Base-by-base conservation (phyloP, 192 early-diverging fungal genomes). In the Cladochytrium replicatum region DNA sequence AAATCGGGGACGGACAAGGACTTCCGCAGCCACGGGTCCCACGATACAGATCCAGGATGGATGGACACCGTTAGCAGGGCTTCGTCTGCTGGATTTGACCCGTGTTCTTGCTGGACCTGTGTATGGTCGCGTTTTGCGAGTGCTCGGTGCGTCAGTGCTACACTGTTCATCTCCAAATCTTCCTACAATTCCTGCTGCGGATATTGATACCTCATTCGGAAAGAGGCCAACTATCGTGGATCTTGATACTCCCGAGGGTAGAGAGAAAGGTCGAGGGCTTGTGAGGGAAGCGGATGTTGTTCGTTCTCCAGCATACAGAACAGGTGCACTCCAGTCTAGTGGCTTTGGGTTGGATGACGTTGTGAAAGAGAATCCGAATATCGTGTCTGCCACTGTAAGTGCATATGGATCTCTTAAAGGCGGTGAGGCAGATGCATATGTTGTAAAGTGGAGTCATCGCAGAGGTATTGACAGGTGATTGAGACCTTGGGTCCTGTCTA, bases 41-140 rank as follows among this genome's bases (percentile, higher is more conserved):
- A 31, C 25, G 19, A 24, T 23, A 29, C 24, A 25, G 32, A 56
- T 26, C 38, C 27, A 29, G 32, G 31, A n/a, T 15, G 8, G 5
- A 23, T 21, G n/a, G 23, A 32, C 17, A 46, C 66, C 64, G 6
- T 46, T 67, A 3, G 5, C 40, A 4, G 64, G 64, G 11, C 13
- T 68, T 28, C 30, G 46, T n/a, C 56, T 67, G 22, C 39, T 67
- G 5, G 64, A 67, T 29, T 34, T 67, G 22, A 67, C 66, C 6
- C 50, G 61, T 34, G 52, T 64, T 3, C 50, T 66, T 6, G 62
- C 62, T 2, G 64, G 64, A 22, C 64, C 64, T 9, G 49, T 40
- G 6, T 58, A 52, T 52, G 25, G 43, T 31, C 21, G 51, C 2
- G 38, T 31, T 21, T 47, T 64, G 11, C 57, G 57, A 22, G 42